Evolutionary conservation across 2,329 filamentous ascomycete species (phyloP), one percentile per base, ranked within the genome.

Genomic region (Hymenoscyphus occultus): DNA sequence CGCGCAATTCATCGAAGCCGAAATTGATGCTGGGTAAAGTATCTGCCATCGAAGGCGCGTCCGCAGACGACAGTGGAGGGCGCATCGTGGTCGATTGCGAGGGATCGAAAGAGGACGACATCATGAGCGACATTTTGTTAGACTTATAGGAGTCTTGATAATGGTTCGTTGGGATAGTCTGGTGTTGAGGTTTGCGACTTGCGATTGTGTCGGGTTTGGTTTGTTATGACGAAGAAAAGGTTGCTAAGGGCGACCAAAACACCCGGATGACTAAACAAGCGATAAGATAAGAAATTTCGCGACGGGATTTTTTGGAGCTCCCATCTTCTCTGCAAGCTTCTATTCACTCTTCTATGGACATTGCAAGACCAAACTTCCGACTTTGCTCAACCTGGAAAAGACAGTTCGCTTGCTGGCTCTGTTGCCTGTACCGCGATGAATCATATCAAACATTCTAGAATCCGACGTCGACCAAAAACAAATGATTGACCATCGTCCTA

Each of bases 1-100:
- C 92, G 78, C 94, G 93, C 75, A 99, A 80, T 71, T 97, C 92
- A 73, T 98, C 93, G 77, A 98, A 98, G 65, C 93, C 93, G 77
- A 99, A 98, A 78, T 97, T 93, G 77, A 96, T 91, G 76, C 85
- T 91, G 42, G 95, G 95, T 9, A 99, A 86, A 60, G 87, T 86
- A 76, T 93, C 90, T 54, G 88, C 89, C 80, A 91, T 86, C 6
- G 88, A 90, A 14, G 87, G 84, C 54, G 82, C 85, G 58, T 81
- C 80, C 51, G 86, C 81, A 39, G 84, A 81, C 68, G 85, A 79
- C 16, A 85, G 84, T 69, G 74, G 74, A 39, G 74, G 69, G 61
- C 74, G 74, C 71, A 75, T 75, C 58, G 83, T 78, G 64, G 84
- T 85, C 13, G 89, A 90, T 71, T 90, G 82, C 1, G 89, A 89